A percentile compares a stretch with the other conserved stretches of the same genome.
Evolutionary conservation across 306 rosid species (phyloP).

Genomic region (Boehmeria nivea): DNA sequence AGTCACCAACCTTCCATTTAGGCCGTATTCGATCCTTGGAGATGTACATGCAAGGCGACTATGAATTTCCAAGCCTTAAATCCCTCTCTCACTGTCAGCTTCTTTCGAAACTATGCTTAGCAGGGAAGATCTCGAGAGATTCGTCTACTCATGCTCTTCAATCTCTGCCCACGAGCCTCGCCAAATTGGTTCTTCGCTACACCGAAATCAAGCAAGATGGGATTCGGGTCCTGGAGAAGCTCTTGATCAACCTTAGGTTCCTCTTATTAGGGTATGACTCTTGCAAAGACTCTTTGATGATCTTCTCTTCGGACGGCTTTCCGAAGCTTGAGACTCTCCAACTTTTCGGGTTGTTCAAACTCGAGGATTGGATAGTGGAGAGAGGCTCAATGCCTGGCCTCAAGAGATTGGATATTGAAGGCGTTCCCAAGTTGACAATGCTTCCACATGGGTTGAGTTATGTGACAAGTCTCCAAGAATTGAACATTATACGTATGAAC

Average conservation of each 20-base stretch:
- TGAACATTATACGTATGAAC: slow-evolving; percentile 1
- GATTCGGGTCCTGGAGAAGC: neutral
- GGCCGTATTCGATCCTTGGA: neutral
- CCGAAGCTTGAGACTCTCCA: slow-evolving; percentile 19
- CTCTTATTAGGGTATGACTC: neutral
- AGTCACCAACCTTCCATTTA: neutral
- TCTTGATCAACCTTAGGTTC: neutral
- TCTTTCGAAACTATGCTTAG: neutral
- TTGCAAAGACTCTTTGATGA: neutral
- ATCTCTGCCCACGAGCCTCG: neutral
- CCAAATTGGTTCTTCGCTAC: neutral
- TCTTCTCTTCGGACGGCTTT: slow-evolving; percentile 32
- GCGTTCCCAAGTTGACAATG: neutral
- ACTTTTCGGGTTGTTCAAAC: slow-evolving; percentile 5
- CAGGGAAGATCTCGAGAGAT: neutral
- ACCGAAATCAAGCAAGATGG: neutral
- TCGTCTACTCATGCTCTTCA: neutral
- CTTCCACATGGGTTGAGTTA: neutral
- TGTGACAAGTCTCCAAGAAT: slow-evolving; percentile 10
- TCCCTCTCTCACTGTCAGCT: neutral
- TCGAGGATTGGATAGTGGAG: slow-evolving; percentile 10
- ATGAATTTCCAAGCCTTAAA: slow-evolving; percentile 1
- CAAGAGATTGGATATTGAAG: slow-evolving; percentile 3
- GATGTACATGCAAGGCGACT: neutral
- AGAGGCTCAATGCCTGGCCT: slow-evolving; percentile 5